Evolutionary conservation across 2,329 filamentous ascomycete species (phyloP).

Genomic region (Ceratocystis albifundus): DNA sequence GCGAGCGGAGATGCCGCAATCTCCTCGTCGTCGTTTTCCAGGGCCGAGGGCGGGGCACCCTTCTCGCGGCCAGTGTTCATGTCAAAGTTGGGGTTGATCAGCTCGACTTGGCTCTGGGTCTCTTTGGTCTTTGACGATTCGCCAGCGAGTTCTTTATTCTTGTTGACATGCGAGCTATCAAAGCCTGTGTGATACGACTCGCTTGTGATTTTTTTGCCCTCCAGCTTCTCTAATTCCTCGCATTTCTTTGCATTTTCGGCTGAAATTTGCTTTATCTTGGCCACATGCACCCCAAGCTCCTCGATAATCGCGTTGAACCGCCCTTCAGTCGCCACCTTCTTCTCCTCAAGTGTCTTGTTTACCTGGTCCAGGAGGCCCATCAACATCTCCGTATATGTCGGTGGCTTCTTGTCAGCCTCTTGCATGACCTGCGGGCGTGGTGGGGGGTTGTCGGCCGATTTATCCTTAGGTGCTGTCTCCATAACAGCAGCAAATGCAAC

Average conservation of each 20-base stretch:
- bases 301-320: conserved; percentile 64
- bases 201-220: conserved; percentile 84
- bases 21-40: conserved; percentile 55
- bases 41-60: conserved; percentile 18
- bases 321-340: conserved; percentile 50
- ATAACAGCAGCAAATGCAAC: conserved; percentile 83
- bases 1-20: conserved; percentile 65
- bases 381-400: conserved; percentile 95
- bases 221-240: conserved; percentile 70
- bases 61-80: conserved; percentile 24
- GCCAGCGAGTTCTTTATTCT: conserved; percentile 37
- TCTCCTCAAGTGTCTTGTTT: conserved; percentile 70
- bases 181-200: conserved; percentile 83
- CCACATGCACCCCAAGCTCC: conserved; percentile 64
- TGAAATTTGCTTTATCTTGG: conserved; percentile 68
- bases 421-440: conserved; percentile 69
- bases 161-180: conserved; percentile 70
- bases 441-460: conserved; percentile 63
- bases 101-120: conserved; percentile 19
- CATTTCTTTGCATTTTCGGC: conserved; percentile 62
- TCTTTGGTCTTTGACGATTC: conserved; percentile 39
- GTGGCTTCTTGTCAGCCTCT: conserved; percentile 58
- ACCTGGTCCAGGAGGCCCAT: conserved; percentile 89
- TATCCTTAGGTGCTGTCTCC: conserved; percentile 56
- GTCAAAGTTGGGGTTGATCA: conserved; percentile 47